Percentiles rank a stretch among this genome's conserved stretches.
Conservation (phyloP, 371 early-diverging fungal species). For the Actinomortierella ambigua region DNA sequence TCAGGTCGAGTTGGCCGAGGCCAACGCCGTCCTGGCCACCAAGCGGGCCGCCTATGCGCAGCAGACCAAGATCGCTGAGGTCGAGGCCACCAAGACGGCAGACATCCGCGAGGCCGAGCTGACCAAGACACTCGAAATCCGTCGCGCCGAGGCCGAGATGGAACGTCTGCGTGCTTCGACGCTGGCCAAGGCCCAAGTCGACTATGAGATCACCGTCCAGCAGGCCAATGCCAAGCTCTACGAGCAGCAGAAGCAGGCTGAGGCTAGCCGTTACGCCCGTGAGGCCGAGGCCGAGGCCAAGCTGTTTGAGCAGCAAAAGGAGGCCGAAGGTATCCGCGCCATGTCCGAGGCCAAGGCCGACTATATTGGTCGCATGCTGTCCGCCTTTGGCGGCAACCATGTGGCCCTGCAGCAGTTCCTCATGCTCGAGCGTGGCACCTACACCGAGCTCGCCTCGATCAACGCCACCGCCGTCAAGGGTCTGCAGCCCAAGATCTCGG, state of each 20-base stretch:
- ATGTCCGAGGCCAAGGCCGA: conserved; percentile 49
- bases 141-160: conserved; percentile 45
- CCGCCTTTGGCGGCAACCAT: conserved; percentile 46
- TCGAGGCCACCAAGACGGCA: conserved; percentile 52
- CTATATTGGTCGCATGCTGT: conserved; percentile 38
- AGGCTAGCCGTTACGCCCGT: conserved; percentile 27
- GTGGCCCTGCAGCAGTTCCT: conserved; percentile 50
- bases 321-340: conserved; percentile 41
- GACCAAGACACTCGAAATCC: conserved; percentile 49
- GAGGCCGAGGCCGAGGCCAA: conserved; percentile 43
- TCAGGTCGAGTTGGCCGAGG: conserved; percentile 42
- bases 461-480: conserved; percentile 59
- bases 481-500: conserved; percentile 57
- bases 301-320: conserved; percentile 32
- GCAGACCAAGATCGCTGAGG: conserved; percentile 49
- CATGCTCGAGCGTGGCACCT: conserved; percentile 57
- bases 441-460: conserved; percentile 50
- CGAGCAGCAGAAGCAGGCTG: conserved; percentile 35
- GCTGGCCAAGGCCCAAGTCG: conserved; percentile 51
- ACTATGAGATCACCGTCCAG: conserved; percentile 50
- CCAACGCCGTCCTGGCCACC: conserved; percentile 43
- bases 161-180: conserved; percentile 50
- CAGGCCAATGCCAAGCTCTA: conserved; percentile 49
- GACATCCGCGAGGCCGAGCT: conserved; percentile 50
- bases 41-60: conserved; percentile 44